phyloP scores from a whole-genome alignment of 768 basidiomycete genomes.

The Coprinellus micaceus region DNA sequence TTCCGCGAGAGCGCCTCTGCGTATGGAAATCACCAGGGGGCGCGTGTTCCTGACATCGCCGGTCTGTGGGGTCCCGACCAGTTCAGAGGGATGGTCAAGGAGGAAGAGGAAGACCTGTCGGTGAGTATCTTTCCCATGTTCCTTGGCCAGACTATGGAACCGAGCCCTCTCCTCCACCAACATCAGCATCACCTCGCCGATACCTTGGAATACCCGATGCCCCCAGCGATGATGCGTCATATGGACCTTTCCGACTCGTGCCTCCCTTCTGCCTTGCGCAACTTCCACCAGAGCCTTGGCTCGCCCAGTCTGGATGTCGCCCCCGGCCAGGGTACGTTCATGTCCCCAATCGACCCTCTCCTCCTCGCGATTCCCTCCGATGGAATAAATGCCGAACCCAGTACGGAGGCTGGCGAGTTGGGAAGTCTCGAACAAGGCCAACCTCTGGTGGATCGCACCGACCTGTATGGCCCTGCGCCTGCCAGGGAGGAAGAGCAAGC shows the following conservation, averaged over 20 bases:
- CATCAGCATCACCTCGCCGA: not conserved
- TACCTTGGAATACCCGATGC: slow-evolving; percentile 17
- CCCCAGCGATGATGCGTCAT: slow-evolving; percentile 5
- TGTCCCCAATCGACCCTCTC: slow-evolving; percentile 25
- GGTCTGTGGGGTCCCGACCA: slow-evolving; percentile 30
- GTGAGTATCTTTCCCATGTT: too few relatives aligned
- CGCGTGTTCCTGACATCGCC: slow-evolving; percentile 38
- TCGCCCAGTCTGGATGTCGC: slow-evolving; percentile 10
- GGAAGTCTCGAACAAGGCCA: too few relatives aligned
- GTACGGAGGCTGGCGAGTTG: too few relatives aligned
- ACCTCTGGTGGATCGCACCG: too few relatives aligned
- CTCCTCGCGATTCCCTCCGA: slow-evolving; percentile 17
- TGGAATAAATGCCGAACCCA: too few relatives aligned
- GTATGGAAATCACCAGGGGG: too few relatives aligned
- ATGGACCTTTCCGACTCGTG: slow-evolving; percentile 4
- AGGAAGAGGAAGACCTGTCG: slow-evolving; percentile 13
- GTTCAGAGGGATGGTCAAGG: slow-evolving; percentile 16
- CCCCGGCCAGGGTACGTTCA: slow-evolving; percentile 13
- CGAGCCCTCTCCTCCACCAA: not conserved
- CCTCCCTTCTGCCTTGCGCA: slow-evolving; percentile 10
- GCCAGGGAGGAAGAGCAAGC: not conserved
- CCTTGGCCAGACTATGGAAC: too few relatives aligned
- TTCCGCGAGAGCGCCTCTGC: too few relatives aligned
- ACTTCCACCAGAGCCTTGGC: not conserved
- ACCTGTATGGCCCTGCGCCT: too few relatives aligned